A percentile compares a stretch with the other conserved stretches of the same genome.
Evolutionary conservation across 495 filamentous ascomycete genomes (phyloP).

Genomic region (Penicillium diatomitis): DNA sequence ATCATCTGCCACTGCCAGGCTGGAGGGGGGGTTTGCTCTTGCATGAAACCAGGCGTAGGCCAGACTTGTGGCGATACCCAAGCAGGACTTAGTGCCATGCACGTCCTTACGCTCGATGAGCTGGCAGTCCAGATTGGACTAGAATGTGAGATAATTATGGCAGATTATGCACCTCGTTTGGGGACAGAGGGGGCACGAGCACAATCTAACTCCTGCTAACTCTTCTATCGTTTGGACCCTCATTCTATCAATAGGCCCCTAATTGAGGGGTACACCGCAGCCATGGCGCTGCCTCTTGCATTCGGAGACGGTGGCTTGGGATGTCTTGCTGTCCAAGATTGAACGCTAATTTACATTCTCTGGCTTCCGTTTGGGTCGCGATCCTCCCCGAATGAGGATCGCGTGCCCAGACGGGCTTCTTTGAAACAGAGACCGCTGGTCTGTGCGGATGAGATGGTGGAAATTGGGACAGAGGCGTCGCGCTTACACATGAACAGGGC

Average conservation of each 20-base stretch:
- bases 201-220: no score
- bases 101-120: neutral
- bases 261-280: no score
- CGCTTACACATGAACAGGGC: slow-evolving; percentile 1
- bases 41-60: no score
- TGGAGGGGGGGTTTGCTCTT: neutral
- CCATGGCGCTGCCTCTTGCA: no score
- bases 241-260: slow-evolving; percentile 19
- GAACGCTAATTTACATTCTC: neutral
- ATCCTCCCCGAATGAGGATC: no score
- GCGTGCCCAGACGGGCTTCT: slow-evolving; percentile 10
- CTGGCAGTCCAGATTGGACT: slow-evolving; percentile 1
- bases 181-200: no score
- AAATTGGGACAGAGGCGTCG: slow-evolving; percentile 8
- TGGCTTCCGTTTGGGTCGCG: neutral
- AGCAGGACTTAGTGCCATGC: neutral
- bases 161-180: slow-evolving; percentile 2
- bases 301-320: no score
- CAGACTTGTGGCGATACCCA: no score
- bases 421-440: slow-evolving; percentile 19
- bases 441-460: neutral
- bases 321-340: no score
- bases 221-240: no score
- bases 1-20: neutral
- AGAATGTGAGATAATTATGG: slow-evolving; percentile 18